phyloP scores from a whole-genome alignment of 371 early-diverging fungal genomes.

The Mortierella sp. region DNA sequence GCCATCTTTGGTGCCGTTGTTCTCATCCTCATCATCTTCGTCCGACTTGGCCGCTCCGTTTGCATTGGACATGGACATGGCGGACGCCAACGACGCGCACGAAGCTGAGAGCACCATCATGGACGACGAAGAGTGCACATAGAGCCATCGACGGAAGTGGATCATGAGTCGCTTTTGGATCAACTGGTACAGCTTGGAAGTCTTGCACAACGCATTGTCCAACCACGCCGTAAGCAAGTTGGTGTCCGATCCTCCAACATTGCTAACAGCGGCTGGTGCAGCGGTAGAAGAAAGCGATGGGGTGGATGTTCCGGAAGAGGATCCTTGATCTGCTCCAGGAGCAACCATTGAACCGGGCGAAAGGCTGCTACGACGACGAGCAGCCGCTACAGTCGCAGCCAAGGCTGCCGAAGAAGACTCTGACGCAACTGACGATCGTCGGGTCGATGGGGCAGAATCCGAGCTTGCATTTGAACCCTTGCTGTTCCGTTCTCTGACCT shows the following conservation, averaged over 20 bases:
- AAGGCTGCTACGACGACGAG: too few species aligned
- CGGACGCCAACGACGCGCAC: slow-evolving; percentile 40
- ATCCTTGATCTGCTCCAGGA: too few species aligned
- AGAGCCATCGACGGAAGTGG: slow-evolving; percentile 52
- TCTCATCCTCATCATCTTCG: slow-evolving; percentile 26
- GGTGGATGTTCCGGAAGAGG: too few species aligned
- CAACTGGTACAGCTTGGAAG: slow-evolving; percentile 36
- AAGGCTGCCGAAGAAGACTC: background rate
- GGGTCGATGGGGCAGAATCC: slow-evolving; percentile 1
- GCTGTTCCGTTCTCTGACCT: slow-evolving; percentile 41
- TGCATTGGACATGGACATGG: slow-evolving; percentile 25
- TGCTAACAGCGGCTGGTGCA: too few species aligned
- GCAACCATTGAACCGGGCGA: too few species aligned
- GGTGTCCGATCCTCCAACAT: too few species aligned
- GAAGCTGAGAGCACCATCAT: slow-evolving; percentile 47
- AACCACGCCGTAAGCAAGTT: slow-evolving; percentile 46
- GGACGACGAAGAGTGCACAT: slow-evolving; percentile 42
- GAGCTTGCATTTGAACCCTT: slow-evolving; percentile 1
- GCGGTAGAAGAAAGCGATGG: too few species aligned
- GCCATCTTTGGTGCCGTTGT: too few species aligned
- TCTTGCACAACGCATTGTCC: slow-evolving; percentile 39
- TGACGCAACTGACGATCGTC: background rate
- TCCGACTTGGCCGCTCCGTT: background rate
- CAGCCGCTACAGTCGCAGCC: too few species aligned
- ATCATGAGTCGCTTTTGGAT: slow-evolving; percentile 50